Percentiles rank a stretch among this genome's conserved stretches.
These are phyloP conservation scores for Peronospora tabacina DNA, from an alignment of 352 stramenopile genomes.

Conservation along the genomic window DNA sequence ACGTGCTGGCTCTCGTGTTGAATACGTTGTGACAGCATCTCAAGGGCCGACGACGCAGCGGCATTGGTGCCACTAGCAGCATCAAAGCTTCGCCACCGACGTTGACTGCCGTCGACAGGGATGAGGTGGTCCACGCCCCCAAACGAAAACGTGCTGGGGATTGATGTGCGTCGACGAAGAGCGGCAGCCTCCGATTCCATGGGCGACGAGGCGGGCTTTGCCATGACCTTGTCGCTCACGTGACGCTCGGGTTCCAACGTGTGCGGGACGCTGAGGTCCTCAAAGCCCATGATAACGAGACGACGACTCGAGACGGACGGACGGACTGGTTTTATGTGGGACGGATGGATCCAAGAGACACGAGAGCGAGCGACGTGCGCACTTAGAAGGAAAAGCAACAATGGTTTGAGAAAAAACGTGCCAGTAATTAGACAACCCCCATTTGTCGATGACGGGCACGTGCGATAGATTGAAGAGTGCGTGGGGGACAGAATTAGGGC, in stretches of 20 bases:
- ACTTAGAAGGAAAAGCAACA: constrained; percentile 16
- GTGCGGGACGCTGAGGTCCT: constrained; percentile 17
- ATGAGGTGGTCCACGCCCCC: constrained; percentile 23
- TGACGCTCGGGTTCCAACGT: constrained; percentile 9
- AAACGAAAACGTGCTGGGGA: constrained; percentile 53
- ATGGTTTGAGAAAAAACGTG: constrained; percentile 6
- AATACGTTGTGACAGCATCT: constrained; percentile 45
- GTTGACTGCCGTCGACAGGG: constrained; percentile 25
- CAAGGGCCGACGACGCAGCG: constrained; percentile 26
- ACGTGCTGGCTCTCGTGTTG: constrained; percentile 40
- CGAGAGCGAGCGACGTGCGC: constrained; percentile 10
- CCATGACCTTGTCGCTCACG: constrained; percentile 13
- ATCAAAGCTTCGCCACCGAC: constrained; percentile 61
- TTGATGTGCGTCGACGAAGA: constrained; percentile 48
- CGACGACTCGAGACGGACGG: no score
- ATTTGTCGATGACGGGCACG: constrained; percentile 9
- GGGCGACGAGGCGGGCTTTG: not conserved
- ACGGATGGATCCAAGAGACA: not conserved
- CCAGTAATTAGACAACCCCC: no score
- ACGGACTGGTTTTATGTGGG: no score
- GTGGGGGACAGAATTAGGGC: constrained; percentile 14
- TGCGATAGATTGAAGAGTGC: constrained; percentile 9
- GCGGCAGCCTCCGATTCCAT: constrained; percentile 26
- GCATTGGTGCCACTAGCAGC: constrained; percentile 12
- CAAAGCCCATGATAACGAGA: constrained; percentile 17